These are phyloP conservation scores for Narthecium ossifragum DNA, from an alignment of 106 monocot genomes.

Conservation along the genomic window DNA sequence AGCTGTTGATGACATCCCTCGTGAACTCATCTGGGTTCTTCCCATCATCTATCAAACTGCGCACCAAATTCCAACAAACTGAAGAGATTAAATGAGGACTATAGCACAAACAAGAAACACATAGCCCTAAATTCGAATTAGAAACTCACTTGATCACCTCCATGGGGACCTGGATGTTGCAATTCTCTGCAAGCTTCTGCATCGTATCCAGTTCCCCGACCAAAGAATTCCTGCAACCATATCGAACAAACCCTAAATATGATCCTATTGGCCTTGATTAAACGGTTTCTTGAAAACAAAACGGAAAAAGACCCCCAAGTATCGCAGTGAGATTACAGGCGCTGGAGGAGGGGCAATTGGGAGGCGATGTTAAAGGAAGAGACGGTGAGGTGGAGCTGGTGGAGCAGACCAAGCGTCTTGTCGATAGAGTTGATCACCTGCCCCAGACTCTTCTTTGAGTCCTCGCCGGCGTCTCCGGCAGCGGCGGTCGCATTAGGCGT, in stretches of 20 bases:
- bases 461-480: slow-evolving; percentile 27
- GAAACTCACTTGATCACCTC: slow-evolving; percentile 82
- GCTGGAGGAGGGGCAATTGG: slow-evolving; percentile 81
- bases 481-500: slow-evolving; percentile 3
- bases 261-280: not conserved
- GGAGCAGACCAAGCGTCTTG: slow-evolving; percentile 80
- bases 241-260: slow-evolving; percentile 1
- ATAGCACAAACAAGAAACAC: not conserved
- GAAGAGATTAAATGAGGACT: not conserved
- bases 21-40: slow-evolving; percentile 97
- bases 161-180: slow-evolving; percentile 85
- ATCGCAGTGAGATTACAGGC: slow-evolving; percentile 50
- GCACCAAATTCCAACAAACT: not conserved
- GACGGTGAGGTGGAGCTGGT: slow-evolving; percentile 90
- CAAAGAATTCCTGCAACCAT: slow-evolving; percentile 48
- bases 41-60: slow-evolving; percentile 91
- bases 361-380: slow-evolving; percentile 85
- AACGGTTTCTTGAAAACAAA: not conserved
- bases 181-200: slow-evolving; percentile 85
- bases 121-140: not conserved
- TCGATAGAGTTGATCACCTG: slow-evolving; percentile 60
- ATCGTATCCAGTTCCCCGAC: slow-evolving; percentile 78
- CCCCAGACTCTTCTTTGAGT: slow-evolving; percentile 56
- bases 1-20: slow-evolving; percentile 74
- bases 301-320: not conserved